Base-by-base conservation (phyloP, 345 rosid species). In the Salix udensis region DNA sequence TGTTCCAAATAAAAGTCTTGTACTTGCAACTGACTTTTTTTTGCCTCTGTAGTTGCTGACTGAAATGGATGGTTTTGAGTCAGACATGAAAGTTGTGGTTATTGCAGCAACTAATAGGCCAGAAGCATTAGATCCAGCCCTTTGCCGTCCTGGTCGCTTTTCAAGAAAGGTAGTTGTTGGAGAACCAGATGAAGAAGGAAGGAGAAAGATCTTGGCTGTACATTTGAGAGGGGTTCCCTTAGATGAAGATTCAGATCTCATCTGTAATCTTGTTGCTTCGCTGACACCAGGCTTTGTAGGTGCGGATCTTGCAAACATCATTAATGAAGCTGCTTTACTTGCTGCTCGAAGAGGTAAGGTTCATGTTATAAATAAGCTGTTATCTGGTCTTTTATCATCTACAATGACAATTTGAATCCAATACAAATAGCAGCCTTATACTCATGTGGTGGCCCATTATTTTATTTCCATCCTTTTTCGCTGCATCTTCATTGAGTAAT, bases 71-170 rank as follows among this genome's bases (percentile, higher is more conserved):
- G 98, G 99, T 64, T 96, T 93, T 70, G 98, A 90, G 84, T 81
- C 93, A 1, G 97, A 89, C 58, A 90, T 86, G 78, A 96, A 86
- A 84, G 92, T 93, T 77, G 88, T 93, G 62, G 96, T 96, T 70
- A 86, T 96, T 71, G 99, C 97, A 53, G 97, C 98, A 80, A 96
- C 99, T 37, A 96, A 96, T 82, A 86, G 98, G 61, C 99, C 99
- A 52, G 98, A 91, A 76, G 96, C 98, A 18, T 82, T 96, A 84
- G 99, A 96, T 81, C 84, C 91, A 2, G 98, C 99, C 58, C 96
- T 96, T 55, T 93, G 99, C 79, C 91, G 98, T 28, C 96, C 99
- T 23, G 98, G 99, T 71, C 90, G 99, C 40, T 96, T 96, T 91
- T 96, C 99, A 4, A 89, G 99, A 77, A 96, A 91, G 80, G 96